phyloP scores from a whole-genome alignment of 164 flowering plant genomes.

The Annona squamosa region DNA sequence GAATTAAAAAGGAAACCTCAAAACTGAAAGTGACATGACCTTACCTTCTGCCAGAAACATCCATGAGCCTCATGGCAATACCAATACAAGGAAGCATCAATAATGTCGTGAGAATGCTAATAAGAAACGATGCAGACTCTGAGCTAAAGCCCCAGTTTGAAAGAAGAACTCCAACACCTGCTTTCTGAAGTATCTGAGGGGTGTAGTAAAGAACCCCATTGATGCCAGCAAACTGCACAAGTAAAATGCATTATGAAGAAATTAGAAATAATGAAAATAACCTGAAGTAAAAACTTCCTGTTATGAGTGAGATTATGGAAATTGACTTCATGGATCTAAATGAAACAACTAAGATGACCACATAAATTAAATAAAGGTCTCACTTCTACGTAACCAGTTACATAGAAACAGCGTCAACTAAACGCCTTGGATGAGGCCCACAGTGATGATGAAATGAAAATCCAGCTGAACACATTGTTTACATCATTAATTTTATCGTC shows the following conservation, averaged over 20 bases:
- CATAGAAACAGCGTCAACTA: too few species aligned
- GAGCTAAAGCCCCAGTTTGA: constrained; percentile 60
- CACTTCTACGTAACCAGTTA: too few species aligned
- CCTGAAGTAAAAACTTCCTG: too few species aligned
- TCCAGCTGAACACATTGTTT: too few species aligned
- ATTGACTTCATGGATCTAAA: too few species aligned
- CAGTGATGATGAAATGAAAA: too few species aligned
- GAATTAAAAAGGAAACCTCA: neutral
- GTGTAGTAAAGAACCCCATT: constrained; percentile 90
- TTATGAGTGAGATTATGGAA: too few species aligned
- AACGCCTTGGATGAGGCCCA: too few species aligned
- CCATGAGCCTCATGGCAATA: constrained; percentile 92
- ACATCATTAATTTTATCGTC: too few species aligned
- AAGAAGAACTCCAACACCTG: constrained; percentile 80
- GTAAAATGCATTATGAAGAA: neutral
- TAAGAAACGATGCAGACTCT: constrained; percentile 65
- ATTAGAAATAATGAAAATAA: too few species aligned
- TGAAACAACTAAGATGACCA: too few species aligned
- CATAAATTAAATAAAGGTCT: too few species aligned
- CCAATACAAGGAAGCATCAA: constrained; percentile 89
- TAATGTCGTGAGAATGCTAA: constrained; percentile 74
- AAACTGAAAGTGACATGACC: neutral
- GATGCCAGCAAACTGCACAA: constrained; percentile 80
- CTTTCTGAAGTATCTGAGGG: constrained; percentile 86
- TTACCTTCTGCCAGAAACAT: constrained; percentile 85